Base-by-base conservation (phyloP, 2,329 filamentous ascomycete species). In the Thelonectria rubi region DNA sequence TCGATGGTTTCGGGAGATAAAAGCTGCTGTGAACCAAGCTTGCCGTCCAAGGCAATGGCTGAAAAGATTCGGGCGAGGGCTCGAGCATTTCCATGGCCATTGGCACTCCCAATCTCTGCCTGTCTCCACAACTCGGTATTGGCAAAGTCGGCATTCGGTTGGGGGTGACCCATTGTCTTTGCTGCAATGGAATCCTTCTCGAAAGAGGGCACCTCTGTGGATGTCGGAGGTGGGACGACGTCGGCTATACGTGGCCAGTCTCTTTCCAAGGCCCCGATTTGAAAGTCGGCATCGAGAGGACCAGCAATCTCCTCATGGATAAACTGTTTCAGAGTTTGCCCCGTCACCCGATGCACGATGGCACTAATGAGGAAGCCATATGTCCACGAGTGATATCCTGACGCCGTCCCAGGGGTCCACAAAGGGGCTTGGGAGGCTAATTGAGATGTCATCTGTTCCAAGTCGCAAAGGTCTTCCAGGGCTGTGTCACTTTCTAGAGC, bases 331-430 rank as follows among this genome's bases (percentile, higher is more conserved):
- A 84, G 61, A 0, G 75, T 61, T 60, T 79, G 78, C 0, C 81
- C 81, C 0, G 73, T 79, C 0, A 74, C 65, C 1, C 80, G 75
- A 1, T 74, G 73, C 3, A 84, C 72, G 2, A 84, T 51, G 59
- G 81, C 81, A 3, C 79, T 78, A 1, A 83, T 55, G 1, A 82
- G 65, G 58, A 78, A 76, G 2, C 81, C 82, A 52, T 78, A 75
- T 7, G 67, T 78, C 12, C 73, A 39, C 3, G 73, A 43, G 60
- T 83, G 80, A 67, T 83, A 83, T 1, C 79, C 80, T 0, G 74
- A 76, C 6, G 72, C 75, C 0, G 76, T 78, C 1, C 81, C 81
- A 1, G 81, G 79, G 30, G 66, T 70, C 80, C 80, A 83, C 74
- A 76, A 80, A 0, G 79, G 79, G 1, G 74, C 68, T 56, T 82